A percentile compares a stretch with the other conserved stretches of the same genome.
phyloP scores from a whole-genome alignment of 78 protist genomes.

The Anaeramoeba ignava region DNA sequence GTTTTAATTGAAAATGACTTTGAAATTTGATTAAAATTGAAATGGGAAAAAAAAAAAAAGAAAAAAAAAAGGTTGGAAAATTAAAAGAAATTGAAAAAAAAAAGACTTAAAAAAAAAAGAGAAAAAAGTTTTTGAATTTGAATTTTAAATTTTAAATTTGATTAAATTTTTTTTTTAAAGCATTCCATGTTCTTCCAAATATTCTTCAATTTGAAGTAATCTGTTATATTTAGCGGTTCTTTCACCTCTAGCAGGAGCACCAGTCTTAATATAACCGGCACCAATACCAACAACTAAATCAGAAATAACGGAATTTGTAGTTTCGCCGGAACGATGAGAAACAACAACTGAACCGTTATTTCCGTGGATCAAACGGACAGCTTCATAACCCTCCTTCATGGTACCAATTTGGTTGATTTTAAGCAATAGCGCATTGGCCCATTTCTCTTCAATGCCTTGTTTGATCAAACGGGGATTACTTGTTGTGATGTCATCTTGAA shows the following conservation, averaged over 20 bases:
- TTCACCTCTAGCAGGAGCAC: slow-evolving; percentile 97
- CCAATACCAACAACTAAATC: slow-evolving; percentile 95
- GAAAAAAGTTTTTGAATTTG: slow-evolving; percentile 5
- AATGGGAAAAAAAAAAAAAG: not conserved
- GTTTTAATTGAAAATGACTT: not conserved
- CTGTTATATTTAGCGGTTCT: slow-evolving; percentile 97
- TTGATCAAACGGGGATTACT: slow-evolving; percentile 91
- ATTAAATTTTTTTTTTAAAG: slow-evolving; percentile 4
- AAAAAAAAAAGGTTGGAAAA: not conserved
- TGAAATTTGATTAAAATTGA: not conserved
- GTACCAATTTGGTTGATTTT: slow-evolving; percentile 85
- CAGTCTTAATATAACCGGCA: slow-evolving; percentile 98
- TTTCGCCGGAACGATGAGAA: slow-evolving; percentile 11
- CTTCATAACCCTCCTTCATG: slow-evolving; percentile 76
- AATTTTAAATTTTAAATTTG: not conserved
- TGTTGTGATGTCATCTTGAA: slow-evolving; percentile 95
- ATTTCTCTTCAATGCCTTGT: slow-evolving; percentile 74
- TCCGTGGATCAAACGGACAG: slow-evolving; percentile 41
- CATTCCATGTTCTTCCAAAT: slow-evolving; percentile 26
- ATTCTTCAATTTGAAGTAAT: slow-evolving; percentile 85
- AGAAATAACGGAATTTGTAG: slow-evolving; percentile 83
- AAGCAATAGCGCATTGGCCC: slow-evolving; percentile 89
- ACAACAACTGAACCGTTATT: slow-evolving; percentile 95
- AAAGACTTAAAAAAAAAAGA: not conserved
- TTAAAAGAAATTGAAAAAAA: not conserved